These are phyloP conservation scores for Paraphaeosphaeria sporulosa DNA, from an alignment of 2,329 filamentous ascomycete species.

Conservation along the genomic window DNA sequence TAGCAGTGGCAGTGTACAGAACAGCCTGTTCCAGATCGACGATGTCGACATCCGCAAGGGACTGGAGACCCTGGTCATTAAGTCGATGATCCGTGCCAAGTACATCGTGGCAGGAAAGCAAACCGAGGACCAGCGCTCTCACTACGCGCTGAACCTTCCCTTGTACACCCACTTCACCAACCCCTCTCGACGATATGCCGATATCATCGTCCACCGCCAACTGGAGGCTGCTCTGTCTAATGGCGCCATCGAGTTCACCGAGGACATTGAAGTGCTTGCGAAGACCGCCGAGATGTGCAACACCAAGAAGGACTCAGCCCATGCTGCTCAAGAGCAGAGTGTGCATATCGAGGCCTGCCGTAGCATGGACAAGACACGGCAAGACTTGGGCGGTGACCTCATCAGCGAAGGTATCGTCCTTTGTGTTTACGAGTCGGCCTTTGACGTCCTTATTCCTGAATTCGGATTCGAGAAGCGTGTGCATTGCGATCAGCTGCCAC, in stretches of 20 bases:
- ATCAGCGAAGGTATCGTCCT: conserved; percentile 96
- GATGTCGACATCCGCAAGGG: conserved; percentile 91
- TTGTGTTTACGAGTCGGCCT: conserved; percentile 97
- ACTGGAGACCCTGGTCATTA: conserved; percentile 94
- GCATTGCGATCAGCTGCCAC: conserved; percentile 94
- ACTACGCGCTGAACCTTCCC: conserved; percentile 92
- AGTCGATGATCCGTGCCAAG: conserved; percentile 95
- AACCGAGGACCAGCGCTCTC: conserved; percentile 77
- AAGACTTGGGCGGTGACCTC: conserved; percentile 86
- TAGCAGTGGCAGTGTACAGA: conserved; percentile 90
- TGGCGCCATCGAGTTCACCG: conserved; percentile 81
- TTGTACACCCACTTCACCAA: conserved; percentile 98
- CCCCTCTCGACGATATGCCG: conserved; percentile 91
- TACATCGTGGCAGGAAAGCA: conserved; percentile 89
- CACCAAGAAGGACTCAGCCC: conserved; percentile 98
- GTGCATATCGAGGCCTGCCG: conserved; percentile 98
- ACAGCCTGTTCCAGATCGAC: conserved; percentile 92
- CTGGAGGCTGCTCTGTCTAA: conserved; percentile 85
- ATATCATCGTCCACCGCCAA: conserved; percentile 94
- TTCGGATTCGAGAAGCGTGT: conserved; percentile 99
- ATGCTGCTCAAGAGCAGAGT: conserved; percentile 97
- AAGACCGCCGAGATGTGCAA: conserved; percentile 97
- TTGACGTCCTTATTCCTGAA: conserved; percentile 96
- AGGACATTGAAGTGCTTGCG: conserved; percentile 85
- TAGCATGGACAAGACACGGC: conserved; percentile 89